Base-by-base conservation (phyloP, 2,329 filamentous ascomycete species). In the Phyllosticta capitalensis region DNA sequence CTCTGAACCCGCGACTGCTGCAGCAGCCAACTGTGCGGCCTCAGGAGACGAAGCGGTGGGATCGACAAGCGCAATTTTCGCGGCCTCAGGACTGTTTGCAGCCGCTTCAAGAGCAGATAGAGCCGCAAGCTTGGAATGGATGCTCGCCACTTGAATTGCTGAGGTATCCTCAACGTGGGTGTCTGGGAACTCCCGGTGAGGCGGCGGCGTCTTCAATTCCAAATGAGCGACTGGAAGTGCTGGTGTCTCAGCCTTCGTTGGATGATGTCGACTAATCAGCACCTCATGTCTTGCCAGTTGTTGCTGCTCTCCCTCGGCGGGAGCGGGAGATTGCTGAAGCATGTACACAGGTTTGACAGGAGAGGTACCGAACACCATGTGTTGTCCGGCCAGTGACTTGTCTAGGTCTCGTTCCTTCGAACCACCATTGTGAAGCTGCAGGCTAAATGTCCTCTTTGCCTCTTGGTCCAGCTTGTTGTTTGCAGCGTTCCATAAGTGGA, bases 311-410 rank as follows among this genome's bases (percentile, higher is more conserved):
- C 84, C 63, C 83, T 79, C 0, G 83, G 77, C 24, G 14, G n/a
- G 24, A 7, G 24, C 19, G 9, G 48, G 49, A 3, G 21, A 52
- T 55, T 61, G 59, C n/a, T 55, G 45, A 6, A 90, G 74, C 61
- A 81, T 84, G 73, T 89, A 90, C 64, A 89, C 84, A 0, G 86
- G 85, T 62, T 87, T 81, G 0, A 86, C 87, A 1, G 83, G 83
- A 14, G 88, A 79, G 1, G 83, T 85, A 65, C 88, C 88, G 19
- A 88, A 78, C 0, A 85, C 86, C 3, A 85, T 48, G 14, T 45
- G 14, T 45, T n/a, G 38, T 45, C 14, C 3, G 17, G 14, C 14
- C n/a, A 19, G 24, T 21, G 19, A 17, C 9, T n/a, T 53, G 14
- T 19, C 68, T 68, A 45, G 71, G 4, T 54, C 30, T n/a, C 24